These are phyloP conservation scores for Ogataea zsoltii DNA, from an alignment of 805 yeast genomes.

Conservation along the genomic window DNA sequence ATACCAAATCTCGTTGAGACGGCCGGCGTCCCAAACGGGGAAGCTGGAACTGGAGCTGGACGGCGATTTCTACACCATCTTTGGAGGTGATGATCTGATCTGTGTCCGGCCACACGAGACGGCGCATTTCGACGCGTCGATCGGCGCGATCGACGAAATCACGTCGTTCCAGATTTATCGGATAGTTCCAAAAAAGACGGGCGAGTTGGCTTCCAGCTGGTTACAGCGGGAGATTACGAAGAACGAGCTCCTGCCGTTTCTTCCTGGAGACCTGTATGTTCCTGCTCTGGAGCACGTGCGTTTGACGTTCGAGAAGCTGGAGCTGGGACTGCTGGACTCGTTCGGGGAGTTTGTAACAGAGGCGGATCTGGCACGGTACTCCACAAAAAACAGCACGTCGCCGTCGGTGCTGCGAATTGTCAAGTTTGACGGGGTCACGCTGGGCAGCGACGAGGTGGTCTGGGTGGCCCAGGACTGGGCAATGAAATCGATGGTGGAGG, in stretches of 20 bases:
- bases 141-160: slow-evolving; percentile 16
- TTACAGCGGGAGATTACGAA: background rate
- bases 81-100: slow-evolving; percentile 17
- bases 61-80: slow-evolving; percentile 33
- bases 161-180: slow-evolving; percentile 10
- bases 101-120: slow-evolving; percentile 12
- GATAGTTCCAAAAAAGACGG: slow-evolving; percentile 7
- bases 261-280: slow-evolving; percentile 40
- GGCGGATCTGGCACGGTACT: slow-evolving; percentile 14
- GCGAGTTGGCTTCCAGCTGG: slow-evolving; percentile 5
- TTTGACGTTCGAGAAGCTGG: slow-evolving; percentile 47
- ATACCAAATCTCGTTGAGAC: slow-evolving; percentile 40
- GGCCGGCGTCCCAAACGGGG: slow-evolving; percentile 39
- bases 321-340: slow-evolving; percentile 41
- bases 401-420: slow-evolving; percentile 19
- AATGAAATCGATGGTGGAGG: background rate
- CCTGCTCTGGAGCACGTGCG: slow-evolving; percentile 44
- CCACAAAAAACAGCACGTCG: background rate
- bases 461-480: slow-evolving; percentile 27
- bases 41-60: slow-evolving; percentile 34
- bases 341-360: slow-evolving; percentile 36
- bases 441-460: slow-evolving; percentile 18
- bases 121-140: slow-evolving; percentile 14
- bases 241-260: slow-evolving; percentile 1
- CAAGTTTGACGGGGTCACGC: slow-evolving; percentile 28